Percentiles rank a stretch among this genome's conserved stretches.
Conservation (phyloP, 768 basidiomycete genomes). For the Suillus ampliporus region DNA sequence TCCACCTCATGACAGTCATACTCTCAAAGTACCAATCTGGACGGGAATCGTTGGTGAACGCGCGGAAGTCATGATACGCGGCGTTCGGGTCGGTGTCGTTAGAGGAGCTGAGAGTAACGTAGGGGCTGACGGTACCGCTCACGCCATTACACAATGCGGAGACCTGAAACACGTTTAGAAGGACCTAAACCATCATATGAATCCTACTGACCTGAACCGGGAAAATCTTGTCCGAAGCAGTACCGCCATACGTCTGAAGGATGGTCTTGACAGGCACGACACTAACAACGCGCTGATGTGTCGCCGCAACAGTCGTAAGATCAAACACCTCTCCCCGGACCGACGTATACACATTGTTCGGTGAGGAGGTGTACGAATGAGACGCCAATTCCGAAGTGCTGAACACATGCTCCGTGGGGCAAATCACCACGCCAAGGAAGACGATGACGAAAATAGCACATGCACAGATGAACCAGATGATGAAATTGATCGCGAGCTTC, state of each 20-base stretch:
- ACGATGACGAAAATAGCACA: conserved; percentile 93
- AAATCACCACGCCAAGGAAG: conserved; percentile 85
- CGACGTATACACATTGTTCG: conserved; percentile 79
- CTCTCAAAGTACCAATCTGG: conserved; percentile 98
- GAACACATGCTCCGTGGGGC: conserved; percentile 94
- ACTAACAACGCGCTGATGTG: conserved; percentile 69
- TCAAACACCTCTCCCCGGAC: conserved; percentile 97
- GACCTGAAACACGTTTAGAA: conserved; percentile 53
- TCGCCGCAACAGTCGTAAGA: conserved; percentile 66
- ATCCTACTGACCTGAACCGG: conserved; percentile 79
- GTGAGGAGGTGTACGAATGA: conserved; percentile 65
- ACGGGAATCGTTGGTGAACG: conserved; percentile 83
- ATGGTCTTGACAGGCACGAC: conserved; percentile 80
- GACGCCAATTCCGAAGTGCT: conserved; percentile 73
- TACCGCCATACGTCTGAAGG: conserved; percentile 79
- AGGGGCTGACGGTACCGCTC: conserved; percentile 81
- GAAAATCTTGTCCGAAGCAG: conserved; percentile 77
- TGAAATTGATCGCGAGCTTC: conserved; percentile 91
- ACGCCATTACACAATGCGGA: conserved; percentile 91
- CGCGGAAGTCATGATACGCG: conserved; percentile 96
- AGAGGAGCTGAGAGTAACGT: conserved; percentile 73
- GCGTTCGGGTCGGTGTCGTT: conserved; percentile 81
- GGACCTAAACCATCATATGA: not conserved
- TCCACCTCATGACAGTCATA: conserved; percentile 94
- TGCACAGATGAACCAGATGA: conserved; percentile 96